Conservation (phyloP, 2,329 filamentous ascomycete species). For the Colletotrichum cereale region DNA sequence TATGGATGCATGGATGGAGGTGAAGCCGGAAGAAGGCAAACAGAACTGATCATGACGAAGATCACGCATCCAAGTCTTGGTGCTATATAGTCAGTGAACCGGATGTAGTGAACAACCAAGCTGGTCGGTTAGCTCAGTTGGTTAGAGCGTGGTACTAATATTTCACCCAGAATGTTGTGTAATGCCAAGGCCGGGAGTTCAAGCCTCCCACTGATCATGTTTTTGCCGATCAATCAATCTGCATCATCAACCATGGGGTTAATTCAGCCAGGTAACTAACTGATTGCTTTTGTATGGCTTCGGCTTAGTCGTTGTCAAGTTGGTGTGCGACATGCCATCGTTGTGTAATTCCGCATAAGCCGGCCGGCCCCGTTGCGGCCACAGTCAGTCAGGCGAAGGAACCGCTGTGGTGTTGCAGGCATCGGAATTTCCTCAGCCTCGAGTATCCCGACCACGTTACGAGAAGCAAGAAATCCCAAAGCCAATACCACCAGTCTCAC, state of each 20-base stretch:
- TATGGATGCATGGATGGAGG: too few relatives aligned
- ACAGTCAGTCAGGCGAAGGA: too few relatives aligned
- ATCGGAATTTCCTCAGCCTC: neutral
- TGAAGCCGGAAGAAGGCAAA: neutral
- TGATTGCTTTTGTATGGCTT: neutral
- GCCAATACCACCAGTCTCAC: neutral
- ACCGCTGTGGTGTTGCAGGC: too few relatives aligned
- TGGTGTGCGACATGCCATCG: neutral
- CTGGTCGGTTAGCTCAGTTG: constrained; percentile 34
- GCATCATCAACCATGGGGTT: neutral
- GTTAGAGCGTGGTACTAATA: constrained; percentile 30
- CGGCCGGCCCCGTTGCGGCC: neutral
- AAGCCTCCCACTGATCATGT: constrained; percentile 25
- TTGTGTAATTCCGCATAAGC: neutral
- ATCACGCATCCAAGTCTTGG: too few relatives aligned
- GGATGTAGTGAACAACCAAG: too few relatives aligned
- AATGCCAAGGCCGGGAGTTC: constrained; percentile 30
- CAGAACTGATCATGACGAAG: too few relatives aligned
- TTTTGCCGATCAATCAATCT: accelerated
- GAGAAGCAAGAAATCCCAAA: neutral
- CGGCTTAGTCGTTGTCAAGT: neutral
- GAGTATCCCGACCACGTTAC: neutral
- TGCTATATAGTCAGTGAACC: too few relatives aligned
- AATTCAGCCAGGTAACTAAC: neutral
- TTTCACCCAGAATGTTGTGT: neutral